A percentile compares a stretch with the other conserved stretches of the same genome.
Evolutionary conservation across 345 rosid genomes (phyloP).

Genomic region (Populus davidiana): DNA sequence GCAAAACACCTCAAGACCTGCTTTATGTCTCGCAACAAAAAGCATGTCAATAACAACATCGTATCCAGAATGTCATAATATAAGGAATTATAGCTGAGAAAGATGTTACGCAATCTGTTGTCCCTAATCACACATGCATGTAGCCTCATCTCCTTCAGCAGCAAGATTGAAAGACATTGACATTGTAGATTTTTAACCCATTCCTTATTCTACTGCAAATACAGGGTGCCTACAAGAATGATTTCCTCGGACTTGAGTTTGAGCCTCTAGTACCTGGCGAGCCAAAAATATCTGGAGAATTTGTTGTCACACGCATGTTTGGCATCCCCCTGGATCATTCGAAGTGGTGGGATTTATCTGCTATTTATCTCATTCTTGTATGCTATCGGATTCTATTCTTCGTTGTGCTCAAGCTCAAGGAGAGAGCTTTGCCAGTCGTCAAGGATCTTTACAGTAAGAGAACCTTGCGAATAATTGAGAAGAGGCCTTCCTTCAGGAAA

Average conservation of each 20-base stretch:
- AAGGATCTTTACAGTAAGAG: conserved; percentile 55
- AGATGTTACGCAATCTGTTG: too few relatives aligned
- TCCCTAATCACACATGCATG: not conserved
- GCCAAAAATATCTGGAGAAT: conserved; percentile 62
- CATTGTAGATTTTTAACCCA: not conserved
- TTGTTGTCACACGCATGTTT: conserved; percentile 46
- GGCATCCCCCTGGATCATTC: conserved; percentile 52
- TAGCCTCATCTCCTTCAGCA: not conserved
- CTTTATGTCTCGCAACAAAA: not conserved
- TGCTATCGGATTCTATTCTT: conserved; percentile 72
- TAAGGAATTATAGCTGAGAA: too few relatives aligned
- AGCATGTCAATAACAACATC: not conserved
- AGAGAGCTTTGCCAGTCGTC: conserved; percentile 67
- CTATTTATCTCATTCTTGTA: conserved; percentile 51
- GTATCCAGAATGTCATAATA: not conserved
- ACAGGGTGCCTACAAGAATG: conserved; percentile 88
- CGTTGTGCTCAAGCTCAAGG: conserved; percentile 65
- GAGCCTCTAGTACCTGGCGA: conserved; percentile 58
- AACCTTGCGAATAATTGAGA: conserved; percentile 54
- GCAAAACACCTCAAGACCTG: not conserved
- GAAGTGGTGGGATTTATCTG: conserved; percentile 91
- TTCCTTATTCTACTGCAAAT: conserved; percentile 4
- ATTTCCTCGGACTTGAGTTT: conserved; percentile 75
- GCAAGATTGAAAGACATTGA: not conserved
- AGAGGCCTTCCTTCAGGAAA: conserved; percentile 75